These are phyloP conservation scores for Aspergillus saccharolyticus DNA, from an alignment of 495 filamentous ascomycete genomes.

Conservation along the genomic window DNA sequence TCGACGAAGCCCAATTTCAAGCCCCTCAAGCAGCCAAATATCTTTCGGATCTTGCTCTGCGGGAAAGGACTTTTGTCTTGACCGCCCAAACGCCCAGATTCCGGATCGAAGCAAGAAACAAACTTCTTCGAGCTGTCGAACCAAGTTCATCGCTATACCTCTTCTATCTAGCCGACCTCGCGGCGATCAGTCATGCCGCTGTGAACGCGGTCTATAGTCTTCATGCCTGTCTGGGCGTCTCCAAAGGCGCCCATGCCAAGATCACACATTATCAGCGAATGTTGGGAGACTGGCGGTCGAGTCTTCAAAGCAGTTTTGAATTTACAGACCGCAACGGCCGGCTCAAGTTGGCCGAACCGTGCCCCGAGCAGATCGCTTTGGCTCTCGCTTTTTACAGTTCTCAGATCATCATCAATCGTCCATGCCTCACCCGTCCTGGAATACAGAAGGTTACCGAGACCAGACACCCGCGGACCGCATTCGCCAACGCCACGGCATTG, in stretches of 20 bases:
- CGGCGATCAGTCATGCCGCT: constrained; percentile 16
- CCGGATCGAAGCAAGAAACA: constrained; percentile 2
- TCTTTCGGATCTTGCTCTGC: background rate
- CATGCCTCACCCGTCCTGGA: constrained; percentile 44
- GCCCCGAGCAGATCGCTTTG: constrained; percentile 23
- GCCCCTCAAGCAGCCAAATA: background rate
- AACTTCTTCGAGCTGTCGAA: constrained; percentile 6
- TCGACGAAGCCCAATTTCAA: constrained; percentile 41
- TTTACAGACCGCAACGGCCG: constrained; percentile 9
- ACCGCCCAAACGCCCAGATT: background rate
- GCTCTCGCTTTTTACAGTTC: constrained; percentile 52
- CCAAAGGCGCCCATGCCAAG: constrained; percentile 7
- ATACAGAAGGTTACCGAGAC: background rate
- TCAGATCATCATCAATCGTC: constrained; percentile 52
- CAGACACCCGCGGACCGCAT: constrained; percentile 15
- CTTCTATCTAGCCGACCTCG: constrained; percentile 24
- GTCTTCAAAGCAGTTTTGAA: constrained; percentile 28
- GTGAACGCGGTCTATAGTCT: constrained; percentile 19
- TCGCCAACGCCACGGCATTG: constrained; percentile 44
- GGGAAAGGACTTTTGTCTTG: background rate
- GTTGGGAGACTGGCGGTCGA: constrained; percentile 21
- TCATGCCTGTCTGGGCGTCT: background rate
- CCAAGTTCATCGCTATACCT: constrained; percentile 23
- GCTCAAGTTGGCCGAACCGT: constrained; percentile 28
- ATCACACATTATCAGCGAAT: constrained; percentile 14